These are phyloP conservation scores for Saxophila tyrrhenica DNA, from an alignment of 495 filamentous ascomycete genomes.

Conservation along the genomic window DNA sequence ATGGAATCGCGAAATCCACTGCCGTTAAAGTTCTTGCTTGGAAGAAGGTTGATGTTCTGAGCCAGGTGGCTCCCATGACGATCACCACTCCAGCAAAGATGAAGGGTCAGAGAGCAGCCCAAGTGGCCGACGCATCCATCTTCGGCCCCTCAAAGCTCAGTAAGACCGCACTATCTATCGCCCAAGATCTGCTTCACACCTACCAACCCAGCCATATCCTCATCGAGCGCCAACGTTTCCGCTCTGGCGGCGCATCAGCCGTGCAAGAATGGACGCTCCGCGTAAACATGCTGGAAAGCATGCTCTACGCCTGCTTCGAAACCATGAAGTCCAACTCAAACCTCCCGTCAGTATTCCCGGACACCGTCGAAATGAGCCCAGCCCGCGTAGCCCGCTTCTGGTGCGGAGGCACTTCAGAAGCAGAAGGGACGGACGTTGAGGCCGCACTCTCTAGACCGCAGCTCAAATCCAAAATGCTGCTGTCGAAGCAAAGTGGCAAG, in stretches of 20 bases:
- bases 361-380: conserved; percentile 21
- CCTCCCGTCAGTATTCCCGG: neutral
- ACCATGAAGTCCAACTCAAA: conserved; percentile 32
- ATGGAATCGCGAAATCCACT: neutral
- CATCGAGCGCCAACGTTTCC: conserved; percentile 84
- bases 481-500: neutral
- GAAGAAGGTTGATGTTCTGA: conserved; percentile 7
- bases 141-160: conserved; percentile 52
- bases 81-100: neutral
- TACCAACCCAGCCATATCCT: conserved; percentile 58
- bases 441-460: neutral
- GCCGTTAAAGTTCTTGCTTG: conserved; percentile 2
- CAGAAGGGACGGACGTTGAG: neutral
- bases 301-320: conserved; percentile 68
- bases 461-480: neutral
- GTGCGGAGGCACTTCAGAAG: neutral
- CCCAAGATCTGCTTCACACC: conserved; percentile 42
- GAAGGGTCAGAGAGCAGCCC: neutral
- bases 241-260: conserved; percentile 48
- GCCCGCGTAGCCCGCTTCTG: conserved; percentile 29
- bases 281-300: conserved; percentile 81
- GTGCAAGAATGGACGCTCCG: conserved; percentile 84
- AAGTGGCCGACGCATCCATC: conserved; percentile 26
- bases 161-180: conserved; percentile 47
- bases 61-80: neutral